These are phyloP conservation scores for Yamadazyma endophytica DNA, from an alignment of 805 yeast genomes.

Conservation along the genomic window DNA sequence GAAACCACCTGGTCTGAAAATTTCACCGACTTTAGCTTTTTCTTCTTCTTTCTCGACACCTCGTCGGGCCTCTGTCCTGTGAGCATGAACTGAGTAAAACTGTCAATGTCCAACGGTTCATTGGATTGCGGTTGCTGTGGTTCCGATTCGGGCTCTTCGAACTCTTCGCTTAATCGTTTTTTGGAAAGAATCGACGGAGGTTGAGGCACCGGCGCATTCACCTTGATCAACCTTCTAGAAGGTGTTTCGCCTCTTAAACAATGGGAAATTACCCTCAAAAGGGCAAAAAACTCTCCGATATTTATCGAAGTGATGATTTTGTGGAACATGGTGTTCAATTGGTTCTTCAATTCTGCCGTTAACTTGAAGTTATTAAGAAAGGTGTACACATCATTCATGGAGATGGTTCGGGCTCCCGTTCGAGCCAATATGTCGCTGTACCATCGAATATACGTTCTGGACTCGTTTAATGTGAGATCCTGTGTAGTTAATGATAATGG, in stretches of 20 bases:
- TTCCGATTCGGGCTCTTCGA: neutral
- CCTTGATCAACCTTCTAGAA: constrained; percentile 46
- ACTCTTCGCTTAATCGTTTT: constrained; percentile 21
- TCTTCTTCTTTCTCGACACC: constrained; percentile 30
- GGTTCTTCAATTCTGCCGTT: constrained; percentile 43
- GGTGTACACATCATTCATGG: constrained; percentile 70
- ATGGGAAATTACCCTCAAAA: constrained; percentile 76
- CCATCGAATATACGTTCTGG: constrained; percentile 88
- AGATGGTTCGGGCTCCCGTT: constrained; percentile 61
- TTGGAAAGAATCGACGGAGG: constrained; percentile 75
- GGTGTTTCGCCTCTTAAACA: constrained; percentile 54
- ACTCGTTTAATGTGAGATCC: constrained; percentile 73
- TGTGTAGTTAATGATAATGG: constrained; percentile 63
- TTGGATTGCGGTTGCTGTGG: constrained; percentile 1
- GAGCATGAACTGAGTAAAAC: constrained; percentile 76
- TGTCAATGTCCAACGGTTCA: constrained; percentile 69
- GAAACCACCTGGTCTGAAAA: constrained; percentile 66
- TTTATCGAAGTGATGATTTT: constrained; percentile 57
- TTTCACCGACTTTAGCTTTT: constrained; percentile 57
- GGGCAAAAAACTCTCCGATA: constrained; percentile 88
- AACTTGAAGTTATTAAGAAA: constrained; percentile 78
- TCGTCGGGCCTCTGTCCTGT: constrained; percentile 72
- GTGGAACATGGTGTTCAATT: constrained; percentile 49
- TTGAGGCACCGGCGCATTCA: constrained; percentile 63
- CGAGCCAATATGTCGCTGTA: constrained; percentile 78